phyloP scores from a whole-genome alignment of 768 basidiomycete species.

The Cytidiella melzeri region DNA sequence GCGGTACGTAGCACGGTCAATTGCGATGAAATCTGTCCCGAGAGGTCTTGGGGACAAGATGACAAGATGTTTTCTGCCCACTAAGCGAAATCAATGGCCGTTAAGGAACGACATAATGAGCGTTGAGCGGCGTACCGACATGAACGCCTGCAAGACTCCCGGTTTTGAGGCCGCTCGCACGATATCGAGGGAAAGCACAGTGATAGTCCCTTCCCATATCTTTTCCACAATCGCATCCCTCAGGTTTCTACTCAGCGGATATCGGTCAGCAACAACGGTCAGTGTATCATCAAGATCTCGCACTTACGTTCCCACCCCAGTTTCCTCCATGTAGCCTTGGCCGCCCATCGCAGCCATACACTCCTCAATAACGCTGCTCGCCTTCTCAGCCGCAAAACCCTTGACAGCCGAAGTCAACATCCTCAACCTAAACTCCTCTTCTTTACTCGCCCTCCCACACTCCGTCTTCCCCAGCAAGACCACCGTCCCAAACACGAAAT shows the following conservation, averaged over 20 bases:
- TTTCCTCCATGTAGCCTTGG: conserved; percentile 83
- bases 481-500: conserved; percentile 56
- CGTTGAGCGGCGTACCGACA: conserved; percentile 35
- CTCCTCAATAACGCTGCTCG: conserved; percentile 59
- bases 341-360: conserved; percentile 72
- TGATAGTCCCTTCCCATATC: conserved; percentile 77
- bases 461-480: conserved; percentile 57
- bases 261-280: background rate
- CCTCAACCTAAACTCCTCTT: conserved; percentile 49
- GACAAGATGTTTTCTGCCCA: conserved; percentile 45
- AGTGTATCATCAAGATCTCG: background rate
- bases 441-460: conserved; percentile 41
- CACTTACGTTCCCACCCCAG: conserved; percentile 51
- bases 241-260: conserved; percentile 35
- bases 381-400: conserved; percentile 63
- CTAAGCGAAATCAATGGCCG: conserved; percentile 24
- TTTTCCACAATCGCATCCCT: conserved; percentile 70
- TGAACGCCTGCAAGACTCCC: conserved; percentile 39
- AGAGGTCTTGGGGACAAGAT: conserved; percentile 35
- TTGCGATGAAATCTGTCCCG: conserved; percentile 19
- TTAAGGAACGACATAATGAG: background rate
- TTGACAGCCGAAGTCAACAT: conserved; percentile 67
- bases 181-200: conserved; percentile 64
- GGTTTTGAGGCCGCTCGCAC: conserved; percentile 46
- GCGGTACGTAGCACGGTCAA: conserved; percentile 29